Evolutionary conservation across 768 basidiomycete genomes (phyloP).

Genomic region (Fistulinella prunicolor): DNA sequence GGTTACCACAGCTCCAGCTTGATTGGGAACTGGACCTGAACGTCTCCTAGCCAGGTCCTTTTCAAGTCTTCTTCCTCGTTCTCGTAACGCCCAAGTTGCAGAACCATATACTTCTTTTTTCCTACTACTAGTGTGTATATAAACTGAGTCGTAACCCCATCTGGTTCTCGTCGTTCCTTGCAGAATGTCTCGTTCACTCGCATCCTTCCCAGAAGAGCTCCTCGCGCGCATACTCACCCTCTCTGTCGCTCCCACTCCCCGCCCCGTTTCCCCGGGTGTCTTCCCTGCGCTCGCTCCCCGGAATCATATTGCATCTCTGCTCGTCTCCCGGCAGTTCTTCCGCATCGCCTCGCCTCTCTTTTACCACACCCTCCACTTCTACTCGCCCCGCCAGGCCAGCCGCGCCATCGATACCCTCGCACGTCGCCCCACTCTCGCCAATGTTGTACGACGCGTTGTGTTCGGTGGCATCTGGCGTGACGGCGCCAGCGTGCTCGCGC

Average conservation of each 20-base stretch:
- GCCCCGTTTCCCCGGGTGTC: constrained; percentile 25
- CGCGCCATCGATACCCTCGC: constrained; percentile 38
- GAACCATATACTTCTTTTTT: neutral
- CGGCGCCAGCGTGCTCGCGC: constrained; percentile 38
- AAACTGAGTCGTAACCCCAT: constrained; percentile 3
- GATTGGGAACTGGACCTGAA: constrained; percentile 11
- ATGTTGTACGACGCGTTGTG: constrained; percentile 40
- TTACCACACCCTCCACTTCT: constrained; percentile 51
- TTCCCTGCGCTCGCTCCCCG: constrained; percentile 12
- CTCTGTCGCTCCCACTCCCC: constrained; percentile 25
- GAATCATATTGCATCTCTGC: constrained; percentile 41
- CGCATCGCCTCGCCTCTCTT: constrained; percentile 58
- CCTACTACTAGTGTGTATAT: constrained; percentile 5
- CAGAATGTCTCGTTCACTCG: constrained; percentile 20
- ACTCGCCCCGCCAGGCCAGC: constrained; percentile 37
- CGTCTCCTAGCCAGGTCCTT: neutral
- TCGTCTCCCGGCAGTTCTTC: constrained; percentile 49
- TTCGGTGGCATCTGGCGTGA: constrained; percentile 41
- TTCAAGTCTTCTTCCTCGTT: neutral
- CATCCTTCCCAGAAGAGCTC: constrained; percentile 41
- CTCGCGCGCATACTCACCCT: constrained; percentile 45
- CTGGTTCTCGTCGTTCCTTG: neutral
- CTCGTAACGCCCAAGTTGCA: neutral
- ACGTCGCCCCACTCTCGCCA: constrained; percentile 36
- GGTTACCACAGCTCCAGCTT: constrained; percentile 1